Percentiles rank a stretch among this genome's conserved stretches.
These are phyloP conservation scores for Penicillium sp. DNA, from an alignment of 2,329 filamentous ascomycete species.

Conservation along the genomic window DNA sequence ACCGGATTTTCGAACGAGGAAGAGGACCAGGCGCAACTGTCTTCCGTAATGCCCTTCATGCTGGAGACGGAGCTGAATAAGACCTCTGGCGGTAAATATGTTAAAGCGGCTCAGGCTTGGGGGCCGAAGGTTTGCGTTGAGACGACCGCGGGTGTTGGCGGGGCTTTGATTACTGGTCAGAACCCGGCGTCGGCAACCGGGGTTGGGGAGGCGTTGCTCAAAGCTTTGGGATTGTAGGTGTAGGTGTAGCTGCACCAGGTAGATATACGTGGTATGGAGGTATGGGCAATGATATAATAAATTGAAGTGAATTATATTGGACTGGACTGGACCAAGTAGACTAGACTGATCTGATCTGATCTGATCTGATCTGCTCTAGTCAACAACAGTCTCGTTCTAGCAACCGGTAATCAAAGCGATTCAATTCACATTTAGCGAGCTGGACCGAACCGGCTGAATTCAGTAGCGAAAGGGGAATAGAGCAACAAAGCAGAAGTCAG, in stretches of 20 bases:
- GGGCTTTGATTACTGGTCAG: constrained; percentile 53
- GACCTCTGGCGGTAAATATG: constrained; percentile 48
- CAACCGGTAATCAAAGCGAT: constrained; percentile 14
- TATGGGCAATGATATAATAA: too few relatives aligned
- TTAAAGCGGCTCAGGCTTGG: constrained; percentile 52
- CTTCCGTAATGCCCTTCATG: constrained; percentile 50
- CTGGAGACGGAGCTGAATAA: constrained; percentile 51
- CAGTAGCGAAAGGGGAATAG: constrained; percentile 40
- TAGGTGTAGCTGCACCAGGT: too few relatives aligned
- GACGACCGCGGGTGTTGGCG: constrained; percentile 31
- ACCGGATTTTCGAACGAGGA: constrained; percentile 56
- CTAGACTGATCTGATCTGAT: too few relatives aligned
- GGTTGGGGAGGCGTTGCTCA: constrained; percentile 50
- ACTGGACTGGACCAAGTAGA: too few relatives aligned
- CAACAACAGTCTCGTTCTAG: not conserved
- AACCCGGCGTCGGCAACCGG: constrained; percentile 51
- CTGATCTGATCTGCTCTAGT: too few relatives aligned
- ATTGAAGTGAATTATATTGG: not conserved
- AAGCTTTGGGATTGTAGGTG: constrained; percentile 37
- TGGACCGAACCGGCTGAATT: constrained; percentile 18
- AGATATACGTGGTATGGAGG: too few relatives aligned
- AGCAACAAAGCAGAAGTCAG: constrained; percentile 24
- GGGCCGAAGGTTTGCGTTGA: constrained; percentile 48
- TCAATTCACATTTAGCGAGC: constrained; percentile 26
- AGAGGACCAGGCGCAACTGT: constrained; percentile 48